phyloP scores from a whole-genome alignment of 139 green algal genomes.

The Chlorella sp. region DNA sequence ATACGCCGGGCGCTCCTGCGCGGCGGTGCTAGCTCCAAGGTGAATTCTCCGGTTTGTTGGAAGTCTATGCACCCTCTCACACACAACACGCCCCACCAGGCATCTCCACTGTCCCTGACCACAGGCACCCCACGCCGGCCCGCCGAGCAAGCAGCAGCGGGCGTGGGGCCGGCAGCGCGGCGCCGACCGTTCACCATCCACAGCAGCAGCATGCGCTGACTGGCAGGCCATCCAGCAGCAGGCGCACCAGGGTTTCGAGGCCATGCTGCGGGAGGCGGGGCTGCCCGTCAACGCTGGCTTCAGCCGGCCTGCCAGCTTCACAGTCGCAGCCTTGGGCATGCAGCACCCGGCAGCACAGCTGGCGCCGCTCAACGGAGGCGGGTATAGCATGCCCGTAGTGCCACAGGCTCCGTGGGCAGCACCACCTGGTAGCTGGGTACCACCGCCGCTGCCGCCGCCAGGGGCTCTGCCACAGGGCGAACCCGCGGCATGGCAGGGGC shows the following conservation, averaged over 20 bases:
- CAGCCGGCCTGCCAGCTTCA: conserved; percentile 28
- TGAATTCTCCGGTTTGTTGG: background rate
- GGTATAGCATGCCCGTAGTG: too few species aligned
- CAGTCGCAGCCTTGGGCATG: background rate
- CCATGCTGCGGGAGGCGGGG: conserved; percentile 10
- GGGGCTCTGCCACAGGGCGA: background rate
- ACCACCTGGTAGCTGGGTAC: background rate
- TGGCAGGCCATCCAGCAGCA: conserved; percentile 35
- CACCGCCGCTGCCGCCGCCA: too few species aligned
- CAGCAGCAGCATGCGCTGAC: background rate
- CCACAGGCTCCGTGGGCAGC: too few species aligned
- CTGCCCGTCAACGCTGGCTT: conserved; percentile 31
- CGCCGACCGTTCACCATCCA: background rate
- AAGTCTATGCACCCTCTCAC: background rate
- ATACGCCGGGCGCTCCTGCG: background rate
- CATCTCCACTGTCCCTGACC: too few species aligned
- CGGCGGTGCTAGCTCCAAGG: background rate
- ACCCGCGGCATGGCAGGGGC: background rate
- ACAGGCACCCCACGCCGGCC: too few species aligned
- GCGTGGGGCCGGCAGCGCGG: background rate
- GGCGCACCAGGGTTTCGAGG: conserved; percentile 24
- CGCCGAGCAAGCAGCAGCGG: background rate
- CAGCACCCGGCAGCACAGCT: background rate
- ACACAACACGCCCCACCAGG: background rate
- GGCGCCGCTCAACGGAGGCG: background rate